Conservation (phyloP, 495 filamentous ascomycete genomes). For the Aspergillus panamensis region DNA sequence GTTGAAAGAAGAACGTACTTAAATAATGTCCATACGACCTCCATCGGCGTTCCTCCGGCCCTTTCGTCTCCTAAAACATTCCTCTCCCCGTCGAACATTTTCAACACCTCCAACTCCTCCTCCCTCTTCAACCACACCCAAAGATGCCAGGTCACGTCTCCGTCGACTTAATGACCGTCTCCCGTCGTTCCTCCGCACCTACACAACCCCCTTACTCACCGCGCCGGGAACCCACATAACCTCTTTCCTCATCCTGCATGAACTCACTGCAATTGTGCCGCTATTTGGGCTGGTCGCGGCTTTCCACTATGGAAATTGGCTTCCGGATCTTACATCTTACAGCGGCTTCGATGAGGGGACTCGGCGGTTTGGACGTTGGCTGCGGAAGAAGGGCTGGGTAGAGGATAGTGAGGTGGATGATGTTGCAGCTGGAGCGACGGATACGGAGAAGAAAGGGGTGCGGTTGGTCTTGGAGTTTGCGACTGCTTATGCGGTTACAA, state of each 20-base stretch:
- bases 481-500: conserved; percentile 84
- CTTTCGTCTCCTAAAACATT: conserved; percentile 13
- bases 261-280: conserved; percentile 81
- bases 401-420: conserved; percentile 36
- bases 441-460: conserved; percentile 35
- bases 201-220: conserved; percentile 62
- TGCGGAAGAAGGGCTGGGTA: conserved; percentile 61
- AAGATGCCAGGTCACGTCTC: conserved; percentile 46
- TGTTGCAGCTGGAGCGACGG: neutral
- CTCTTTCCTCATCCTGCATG: conserved; percentile 87
- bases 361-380: conserved; percentile 55
- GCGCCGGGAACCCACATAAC: conserved; percentile 80
- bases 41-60: conserved; percentile 19
- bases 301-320: conserved; percentile 73
- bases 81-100: conserved; percentile 21
- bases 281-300: conserved; percentile 67
- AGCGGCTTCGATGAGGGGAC: conserved; percentile 51
- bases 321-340: conserved; percentile 53
- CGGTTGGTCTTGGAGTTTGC: conserved; percentile 66
- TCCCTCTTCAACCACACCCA: conserved; percentile 21
- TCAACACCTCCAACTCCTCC: conserved; percentile 27
- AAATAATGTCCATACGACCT: conserved; percentile 8
- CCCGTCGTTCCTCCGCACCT: conserved; percentile 58
- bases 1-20: neutral
- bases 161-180: conserved; percentile 58